A percentile compares a stretch with the other conserved stretches of the same genome.
Conservation (phyloP, 257 asterid species). For the Solanum sejunctum region DNA sequence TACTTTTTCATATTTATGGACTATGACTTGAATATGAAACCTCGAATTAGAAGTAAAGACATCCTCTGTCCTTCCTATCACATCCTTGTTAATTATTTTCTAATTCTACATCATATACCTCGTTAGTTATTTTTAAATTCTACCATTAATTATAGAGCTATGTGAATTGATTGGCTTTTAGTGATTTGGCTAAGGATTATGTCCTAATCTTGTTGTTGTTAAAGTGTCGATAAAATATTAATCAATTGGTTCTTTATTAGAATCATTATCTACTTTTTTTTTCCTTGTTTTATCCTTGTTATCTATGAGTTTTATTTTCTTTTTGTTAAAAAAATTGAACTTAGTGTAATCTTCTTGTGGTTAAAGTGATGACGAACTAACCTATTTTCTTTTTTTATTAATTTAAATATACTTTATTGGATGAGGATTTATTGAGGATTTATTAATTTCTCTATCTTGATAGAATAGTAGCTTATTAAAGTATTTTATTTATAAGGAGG, state of each 20-base stretch:
- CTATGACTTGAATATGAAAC: background rate
- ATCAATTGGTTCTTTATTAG: background rate
- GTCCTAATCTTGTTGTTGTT: background rate
- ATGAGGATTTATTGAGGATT: too few relatives aligned
- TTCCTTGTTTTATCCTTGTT: background rate
- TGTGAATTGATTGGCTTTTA: background rate
- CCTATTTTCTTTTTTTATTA: background rate
- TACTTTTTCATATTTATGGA: too few relatives aligned
- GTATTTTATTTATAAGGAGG: too few relatives aligned
- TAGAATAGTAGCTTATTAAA: too few relatives aligned
- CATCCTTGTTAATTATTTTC: too few relatives aligned
- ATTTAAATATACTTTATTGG: too few relatives aligned
- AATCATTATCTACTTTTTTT: background rate
- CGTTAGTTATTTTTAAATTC: background rate
- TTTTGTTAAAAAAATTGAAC: background rate
- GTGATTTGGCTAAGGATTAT: background rate
- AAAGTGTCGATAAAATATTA: background rate
- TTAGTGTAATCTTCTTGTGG: background rate
- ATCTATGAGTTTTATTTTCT: background rate
- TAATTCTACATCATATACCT: background rate
- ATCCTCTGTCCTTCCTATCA: background rate
- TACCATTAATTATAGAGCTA: background rate
- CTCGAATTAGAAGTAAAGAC: background rate
- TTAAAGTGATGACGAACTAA: background rate
- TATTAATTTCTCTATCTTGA: too few relatives aligned